A percentile compares a stretch with the other conserved stretches of the same genome.
phyloP scores from a whole-genome alignment of 768 basidiomycete species.

The Termitomyces sp. region DNA sequence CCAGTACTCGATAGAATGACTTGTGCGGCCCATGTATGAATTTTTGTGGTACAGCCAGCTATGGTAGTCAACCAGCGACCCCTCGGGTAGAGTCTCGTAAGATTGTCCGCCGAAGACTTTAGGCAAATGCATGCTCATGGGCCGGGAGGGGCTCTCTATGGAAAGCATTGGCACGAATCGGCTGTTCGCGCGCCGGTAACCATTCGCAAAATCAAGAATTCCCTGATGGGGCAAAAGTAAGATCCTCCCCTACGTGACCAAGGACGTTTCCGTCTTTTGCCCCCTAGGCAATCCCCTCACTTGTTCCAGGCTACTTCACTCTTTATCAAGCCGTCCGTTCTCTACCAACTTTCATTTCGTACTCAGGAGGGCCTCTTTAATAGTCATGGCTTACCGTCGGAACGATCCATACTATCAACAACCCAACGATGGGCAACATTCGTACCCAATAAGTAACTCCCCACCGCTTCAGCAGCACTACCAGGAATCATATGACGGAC shows the following conservation, averaged over 20 bases:
- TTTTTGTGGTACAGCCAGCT: no score
- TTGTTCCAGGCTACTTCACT: conserved; percentile 9
- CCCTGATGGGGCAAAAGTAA: conserved; percentile 10
- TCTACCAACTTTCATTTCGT: conserved; percentile 6
- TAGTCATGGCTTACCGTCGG: conserved; percentile 49
- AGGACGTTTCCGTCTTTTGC: neutral
- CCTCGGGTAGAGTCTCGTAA: no score
- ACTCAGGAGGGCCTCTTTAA: neutral
- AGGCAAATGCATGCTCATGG: no score
- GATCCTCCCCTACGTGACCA: no score
- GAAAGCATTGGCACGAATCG: no score
- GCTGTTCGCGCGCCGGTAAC: no score
- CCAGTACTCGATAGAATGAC: no score
- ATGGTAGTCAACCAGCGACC: no score
- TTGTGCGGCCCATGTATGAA: no score
- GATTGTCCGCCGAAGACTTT: no score
- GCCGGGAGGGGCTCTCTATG: no score
- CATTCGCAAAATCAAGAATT: no score
- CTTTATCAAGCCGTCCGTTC: conserved; percentile 21
- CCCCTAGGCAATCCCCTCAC: conserved; percentile 2
- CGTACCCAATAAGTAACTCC: conserved; percentile 27
- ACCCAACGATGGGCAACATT: conserved; percentile 17
- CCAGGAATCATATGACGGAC: conserved; percentile 38
- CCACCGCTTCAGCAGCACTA: conserved; percentile 25
- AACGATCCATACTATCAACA: conserved; percentile 47